These are phyloP conservation scores for Sequoiadendron giganteum DNA, from an alignment of 75 land plant genomes.

Conservation along the genomic window DNA sequence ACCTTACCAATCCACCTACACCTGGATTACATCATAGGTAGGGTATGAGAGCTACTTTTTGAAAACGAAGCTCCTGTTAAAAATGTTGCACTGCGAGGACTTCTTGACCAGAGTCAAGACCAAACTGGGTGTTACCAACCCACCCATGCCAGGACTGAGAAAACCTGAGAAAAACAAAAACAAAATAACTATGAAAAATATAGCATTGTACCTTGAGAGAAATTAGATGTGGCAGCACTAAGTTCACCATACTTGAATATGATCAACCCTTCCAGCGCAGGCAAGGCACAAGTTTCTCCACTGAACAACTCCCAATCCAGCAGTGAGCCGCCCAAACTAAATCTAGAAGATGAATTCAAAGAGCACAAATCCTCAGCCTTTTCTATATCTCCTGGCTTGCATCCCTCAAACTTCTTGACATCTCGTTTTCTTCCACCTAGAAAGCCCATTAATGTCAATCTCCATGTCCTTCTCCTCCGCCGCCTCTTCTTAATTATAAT, in stretches of 20 bases:
- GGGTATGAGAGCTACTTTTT: too few species aligned
- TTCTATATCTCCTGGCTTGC: background rate
- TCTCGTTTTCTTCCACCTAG: background rate
- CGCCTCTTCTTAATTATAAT: background rate
- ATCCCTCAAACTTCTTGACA: background rate
- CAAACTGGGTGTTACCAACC: background rate
- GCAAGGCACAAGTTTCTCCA: constrained; percentile 19
- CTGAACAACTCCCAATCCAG: constrained; percentile 37
- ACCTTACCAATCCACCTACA: background rate
- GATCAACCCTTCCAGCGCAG: constrained; percentile 35
- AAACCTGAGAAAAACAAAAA: background rate
- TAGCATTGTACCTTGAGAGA: constrained; percentile 41
- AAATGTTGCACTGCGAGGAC: background rate
- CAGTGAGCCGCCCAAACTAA: constrained; percentile 51
- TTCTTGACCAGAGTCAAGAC: background rate
- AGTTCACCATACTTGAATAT: constrained; percentile 57
- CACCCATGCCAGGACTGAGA: too few species aligned
- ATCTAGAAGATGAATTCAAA: constrained; percentile 55
- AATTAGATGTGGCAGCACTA: constrained; percentile 43
- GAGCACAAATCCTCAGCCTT: constrained; percentile 13
- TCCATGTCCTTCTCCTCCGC: background rate
- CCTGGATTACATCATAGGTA: background rate
- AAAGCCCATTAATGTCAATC: background rate
- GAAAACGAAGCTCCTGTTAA: too few species aligned
- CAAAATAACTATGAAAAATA: background rate